Percentiles rank a stretch among this genome's conserved stretches.
Conservation (phyloP, 805 yeast species). For the Candida awuae region DNA sequence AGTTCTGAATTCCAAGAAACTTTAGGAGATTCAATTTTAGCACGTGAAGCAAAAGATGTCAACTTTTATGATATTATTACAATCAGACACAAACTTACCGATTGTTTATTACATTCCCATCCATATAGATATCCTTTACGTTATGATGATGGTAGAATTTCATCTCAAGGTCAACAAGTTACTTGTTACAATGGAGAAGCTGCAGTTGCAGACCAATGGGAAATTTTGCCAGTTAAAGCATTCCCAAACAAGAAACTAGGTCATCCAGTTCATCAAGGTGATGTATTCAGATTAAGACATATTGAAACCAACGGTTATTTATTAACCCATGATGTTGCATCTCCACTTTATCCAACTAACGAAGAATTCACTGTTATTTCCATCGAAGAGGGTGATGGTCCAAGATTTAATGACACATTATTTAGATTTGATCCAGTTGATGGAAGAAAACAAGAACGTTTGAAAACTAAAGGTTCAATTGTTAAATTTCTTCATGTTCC, state of each 20-base stretch:
- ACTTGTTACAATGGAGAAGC: slow-evolving; percentile 56
- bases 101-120: slow-evolving; percentile 79
- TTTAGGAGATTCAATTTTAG: slow-evolving; percentile 72
- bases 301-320: slow-evolving; percentile 70
- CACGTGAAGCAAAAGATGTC: slow-evolving; percentile 60
- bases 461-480: slow-evolving; percentile 64
- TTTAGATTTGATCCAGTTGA: slow-evolving; percentile 62
- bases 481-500: slow-evolving; percentile 73
- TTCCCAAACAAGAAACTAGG: slow-evolving; percentile 33
- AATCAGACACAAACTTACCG: slow-evolving; percentile 72
- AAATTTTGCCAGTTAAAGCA: slow-evolving; percentile 58
- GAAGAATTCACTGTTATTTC: slow-evolving; percentile 81
- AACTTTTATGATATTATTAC: slow-evolving; percentile 73
- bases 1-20: slow-evolving; percentile 92
- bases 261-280: slow-evolving; percentile 59
- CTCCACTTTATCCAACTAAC: slow-evolving; percentile 85
- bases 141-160: slow-evolving; percentile 92
- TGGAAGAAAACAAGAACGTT: slow-evolving; percentile 40
- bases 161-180: slow-evolving; percentile 92
- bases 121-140: slow-evolving; percentile 69
- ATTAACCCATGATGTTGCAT: slow-evolving; percentile 92
- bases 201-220: slow-evolving; percentile 77
- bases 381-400: slow-evolving; percentile 45
- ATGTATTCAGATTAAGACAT: slow-evolving; percentile 72
- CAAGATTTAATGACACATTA: slow-evolving; percentile 61